These are phyloP conservation scores for Hyaloscypha hepaticicola DNA, from an alignment of 495 filamentous ascomycete species.

Conservation along the genomic window DNA sequence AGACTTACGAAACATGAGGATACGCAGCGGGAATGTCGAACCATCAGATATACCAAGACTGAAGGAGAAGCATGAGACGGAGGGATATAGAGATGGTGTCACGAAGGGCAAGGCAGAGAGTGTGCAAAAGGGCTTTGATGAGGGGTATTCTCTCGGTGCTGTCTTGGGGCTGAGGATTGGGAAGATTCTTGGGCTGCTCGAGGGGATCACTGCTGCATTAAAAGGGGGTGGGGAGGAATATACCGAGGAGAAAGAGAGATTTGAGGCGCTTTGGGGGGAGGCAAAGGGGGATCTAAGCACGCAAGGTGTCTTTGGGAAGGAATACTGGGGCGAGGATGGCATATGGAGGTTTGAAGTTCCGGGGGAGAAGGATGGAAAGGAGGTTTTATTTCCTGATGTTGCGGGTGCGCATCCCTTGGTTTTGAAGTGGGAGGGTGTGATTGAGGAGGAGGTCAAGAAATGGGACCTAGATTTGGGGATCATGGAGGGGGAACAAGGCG, in stretches of 20 bases:
- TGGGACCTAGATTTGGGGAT: slow-evolving; percentile 43
- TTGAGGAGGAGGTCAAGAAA: slow-evolving; percentile 41
- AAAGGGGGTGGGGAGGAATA: slow-evolving; percentile 24
- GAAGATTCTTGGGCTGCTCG: slow-evolving; percentile 66
- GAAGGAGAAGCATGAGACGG: slow-evolving; percentile 69
- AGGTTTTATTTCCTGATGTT: slow-evolving; percentile 50
- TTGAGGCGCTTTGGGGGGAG: slow-evolving; percentile 44
- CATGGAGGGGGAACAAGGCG: slow-evolving; percentile 23
- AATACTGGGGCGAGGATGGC: slow-evolving; percentile 60
- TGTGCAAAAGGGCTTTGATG: slow-evolving; percentile 85
- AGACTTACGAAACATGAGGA: neutral
- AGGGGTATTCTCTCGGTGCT: slow-evolving; percentile 79
- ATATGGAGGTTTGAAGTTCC: slow-evolving; percentile 59
- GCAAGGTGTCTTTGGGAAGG: slow-evolving; percentile 58
- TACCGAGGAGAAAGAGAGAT: slow-evolving; percentile 33
- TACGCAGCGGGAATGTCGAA: slow-evolving; percentile 33
- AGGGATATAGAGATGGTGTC: slow-evolving; percentile 91
- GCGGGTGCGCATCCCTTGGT: slow-evolving; percentile 61
- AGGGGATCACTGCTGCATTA: slow-evolving; percentile 52
- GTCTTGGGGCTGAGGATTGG: slow-evolving; percentile 71
- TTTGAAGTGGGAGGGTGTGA: slow-evolving; percentile 49
- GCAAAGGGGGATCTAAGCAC: slow-evolving; percentile 62
- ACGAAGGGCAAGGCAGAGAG: slow-evolving; percentile 63
- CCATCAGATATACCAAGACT: slow-evolving; percentile 74
- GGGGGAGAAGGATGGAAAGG: slow-evolving; percentile 35